Evolutionary conservation across 306 rosid species (phyloP), one percentile per base, ranked within the genome.

Genomic region (Carpinus fangiana): DNA sequence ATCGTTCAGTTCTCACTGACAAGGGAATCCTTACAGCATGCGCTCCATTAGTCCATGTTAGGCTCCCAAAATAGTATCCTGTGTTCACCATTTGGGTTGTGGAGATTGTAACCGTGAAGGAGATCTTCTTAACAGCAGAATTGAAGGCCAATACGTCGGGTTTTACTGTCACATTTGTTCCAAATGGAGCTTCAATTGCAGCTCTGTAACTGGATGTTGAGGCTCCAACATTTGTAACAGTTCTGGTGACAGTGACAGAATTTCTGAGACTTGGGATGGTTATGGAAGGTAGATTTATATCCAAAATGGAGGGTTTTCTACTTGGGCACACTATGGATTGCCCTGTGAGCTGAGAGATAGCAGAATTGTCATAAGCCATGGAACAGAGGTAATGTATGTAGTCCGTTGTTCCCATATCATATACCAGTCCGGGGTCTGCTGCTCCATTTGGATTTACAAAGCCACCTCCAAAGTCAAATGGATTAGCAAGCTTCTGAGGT

Each of bases 391-490:
- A 85, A 34, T 38, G 50, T 20, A 83, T 14, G 73, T 83, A 87
- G 76, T 84, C 87, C 5, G 69, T 4, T 0, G 60, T 38, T 28
- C 38, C 72, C 84, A 83, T 72, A 77, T 84, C 87, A 13, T 86
- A 86, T 18, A 90, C 53, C 12, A 85, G 86, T 50, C 93, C 89
- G 11, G 93, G 87, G 70, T 85, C 70, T 7, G 82, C 78, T 59
- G 89, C 90, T 6, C 41, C 77, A 60, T 85, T 87, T 3, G 81
- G 86, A 53, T 85, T 83, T 54, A 85, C 79, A 9, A 83, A 51
- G 8, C 90, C 88, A 7, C 86, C 85, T 8, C 93, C 88, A 10
- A 76, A 81, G 68, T 87, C 89, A 12, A 87, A 85, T 50, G 89
- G 84, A 76, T 85, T 83, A 3, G 82, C 90, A 0, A 80, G 82